phyloP scores from a whole-genome alignment of 2,329 filamentous ascomycete species.

The Colletotrichum tamarilloi region DNA sequence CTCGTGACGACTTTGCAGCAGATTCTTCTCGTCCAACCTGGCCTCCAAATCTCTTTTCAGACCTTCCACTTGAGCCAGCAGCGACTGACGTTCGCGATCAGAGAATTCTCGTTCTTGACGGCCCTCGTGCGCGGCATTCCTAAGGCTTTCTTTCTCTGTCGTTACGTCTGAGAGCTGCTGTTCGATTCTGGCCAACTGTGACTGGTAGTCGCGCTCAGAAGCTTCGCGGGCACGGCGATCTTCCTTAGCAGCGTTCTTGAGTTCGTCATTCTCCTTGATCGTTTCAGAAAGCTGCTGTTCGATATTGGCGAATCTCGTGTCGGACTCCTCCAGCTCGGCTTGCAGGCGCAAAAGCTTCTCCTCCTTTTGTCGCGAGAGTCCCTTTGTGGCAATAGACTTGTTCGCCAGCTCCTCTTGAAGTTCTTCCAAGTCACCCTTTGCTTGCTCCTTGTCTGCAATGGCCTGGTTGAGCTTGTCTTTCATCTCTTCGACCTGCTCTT shows the following conservation, averaged over 20 bases:
- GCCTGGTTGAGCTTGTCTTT: constrained; percentile 67
- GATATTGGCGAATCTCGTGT: constrained; percentile 60
- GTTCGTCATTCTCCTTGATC: constrained; percentile 57
- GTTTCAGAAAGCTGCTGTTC: constrained; percentile 62
- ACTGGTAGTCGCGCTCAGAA: constrained; percentile 49
- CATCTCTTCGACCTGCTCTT: constrained; percentile 65
- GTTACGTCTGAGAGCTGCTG: constrained; percentile 60
- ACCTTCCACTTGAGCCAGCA: constrained; percentile 63
- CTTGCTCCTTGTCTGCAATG: constrained; percentile 64
- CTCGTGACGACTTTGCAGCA: constrained; percentile 77
- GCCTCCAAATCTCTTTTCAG: constrained; percentile 69
- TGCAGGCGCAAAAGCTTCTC: constrained; percentile 76
- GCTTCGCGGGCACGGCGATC: constrained; percentile 55
- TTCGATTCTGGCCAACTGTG: constrained; percentile 59
- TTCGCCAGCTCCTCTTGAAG: constrained; percentile 83
- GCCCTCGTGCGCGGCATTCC: constrained; percentile 55
- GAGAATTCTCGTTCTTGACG: constrained; percentile 56
- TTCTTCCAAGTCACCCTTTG: constrained; percentile 70
- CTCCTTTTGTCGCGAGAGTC: constrained; percentile 79
- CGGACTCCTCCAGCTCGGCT: constrained; percentile 68
- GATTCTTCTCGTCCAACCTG: constrained; percentile 73
- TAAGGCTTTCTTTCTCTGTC: constrained; percentile 57
- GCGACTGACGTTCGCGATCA: constrained; percentile 50
- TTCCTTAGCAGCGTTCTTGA: constrained; percentile 57
- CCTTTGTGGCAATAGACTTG: constrained; percentile 81